phyloP scores from a whole-genome alignment of 768 basidiomycete species.

The Kwoniella pini region DNA sequence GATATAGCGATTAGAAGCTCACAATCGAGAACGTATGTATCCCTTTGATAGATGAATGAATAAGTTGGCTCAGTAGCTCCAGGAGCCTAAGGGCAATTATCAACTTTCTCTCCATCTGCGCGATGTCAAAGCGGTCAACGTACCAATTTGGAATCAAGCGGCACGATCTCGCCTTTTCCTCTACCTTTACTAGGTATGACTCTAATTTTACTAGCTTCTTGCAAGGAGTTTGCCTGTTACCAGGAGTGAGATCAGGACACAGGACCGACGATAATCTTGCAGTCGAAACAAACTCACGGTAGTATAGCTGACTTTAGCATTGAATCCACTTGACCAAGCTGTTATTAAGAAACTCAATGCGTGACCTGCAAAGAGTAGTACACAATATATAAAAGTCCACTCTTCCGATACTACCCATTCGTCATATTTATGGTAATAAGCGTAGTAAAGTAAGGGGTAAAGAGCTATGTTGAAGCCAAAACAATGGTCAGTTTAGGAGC shows the following conservation, averaged over 20 bases:
- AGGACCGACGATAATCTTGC: too few species aligned
- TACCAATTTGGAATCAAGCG: slow-evolving; percentile 63
- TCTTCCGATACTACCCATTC: slow-evolving; percentile 89
- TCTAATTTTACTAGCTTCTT: slow-evolving; percentile 76
- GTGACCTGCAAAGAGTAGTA: slow-evolving; percentile 79
- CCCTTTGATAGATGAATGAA: slow-evolving; percentile 91
- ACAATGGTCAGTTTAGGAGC: too few species aligned
- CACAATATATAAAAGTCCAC: slow-evolving; percentile 94
- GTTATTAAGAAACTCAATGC: slow-evolving; percentile 90
- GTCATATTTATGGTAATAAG: slow-evolving; percentile 89
- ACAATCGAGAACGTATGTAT: slow-evolving; percentile 76
- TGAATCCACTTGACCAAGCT: slow-evolving; percentile 78
- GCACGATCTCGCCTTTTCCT: slow-evolving; percentile 86
- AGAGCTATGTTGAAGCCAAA: too few species aligned
- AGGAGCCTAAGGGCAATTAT: slow-evolving; percentile 37
- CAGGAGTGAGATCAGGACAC: not conserved
- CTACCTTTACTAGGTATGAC: slow-evolving; percentile 77
- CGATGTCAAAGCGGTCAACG: slow-evolving; percentile 8
- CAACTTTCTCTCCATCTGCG: not conserved
- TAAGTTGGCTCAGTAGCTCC: slow-evolving; percentile 64
- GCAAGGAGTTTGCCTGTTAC: slow-evolving; percentile 63
- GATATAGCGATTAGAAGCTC: slow-evolving; percentile 11
- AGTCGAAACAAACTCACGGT: slow-evolving; percentile 62
- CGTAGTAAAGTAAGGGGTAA: slow-evolving; percentile 62
- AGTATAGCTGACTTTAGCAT: slow-evolving; percentile 75